A percentile compares a stretch with the other conserved stretches of the same genome.
Evolutionary conservation across 306 rosid species (phyloP).

Genomic region (Prunus salicina): DNA sequence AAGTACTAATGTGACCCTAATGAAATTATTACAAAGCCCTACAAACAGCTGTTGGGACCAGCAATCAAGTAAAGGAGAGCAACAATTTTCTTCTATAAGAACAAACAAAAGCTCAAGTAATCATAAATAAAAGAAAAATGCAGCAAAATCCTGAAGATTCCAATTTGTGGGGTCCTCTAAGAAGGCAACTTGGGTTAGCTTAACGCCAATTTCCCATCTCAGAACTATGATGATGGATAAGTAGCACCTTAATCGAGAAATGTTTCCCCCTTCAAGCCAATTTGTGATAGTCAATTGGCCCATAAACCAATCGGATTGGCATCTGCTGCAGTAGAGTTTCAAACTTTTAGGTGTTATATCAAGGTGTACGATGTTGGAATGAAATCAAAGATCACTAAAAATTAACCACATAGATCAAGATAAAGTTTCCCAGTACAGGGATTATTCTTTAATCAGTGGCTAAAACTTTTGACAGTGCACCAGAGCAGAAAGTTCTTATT

Average conservation of each 20-base stretch:
- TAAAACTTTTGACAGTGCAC: conserved; percentile 24
- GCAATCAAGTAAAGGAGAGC: conserved; percentile 16
- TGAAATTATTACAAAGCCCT: background rate
- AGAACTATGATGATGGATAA: background rate
- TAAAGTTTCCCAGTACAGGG: background rate
- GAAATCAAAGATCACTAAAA: conserved; percentile 5
- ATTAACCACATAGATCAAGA: background rate
- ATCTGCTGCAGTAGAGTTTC: background rate
- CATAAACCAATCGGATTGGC: background rate
- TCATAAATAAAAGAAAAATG: conserved; percentile 20
- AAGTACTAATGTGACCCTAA: too few species aligned
- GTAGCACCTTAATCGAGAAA: background rate
- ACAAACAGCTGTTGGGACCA: conserved; percentile 27
- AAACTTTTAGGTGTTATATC: background rate
- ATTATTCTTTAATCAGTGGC: conserved; percentile 35
- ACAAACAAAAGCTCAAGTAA: conserved; percentile 28
- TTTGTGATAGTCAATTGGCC: background rate
- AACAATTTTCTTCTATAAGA: conserved; percentile 6
- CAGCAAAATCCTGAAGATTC: conserved; percentile 50
- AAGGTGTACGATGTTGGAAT: background rate
- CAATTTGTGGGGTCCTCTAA: conserved; percentile 41
- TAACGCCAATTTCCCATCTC: conserved; percentile 18
- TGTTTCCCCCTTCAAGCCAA: background rate
- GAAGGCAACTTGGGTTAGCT: conserved; percentile 30
- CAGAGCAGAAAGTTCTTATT: conserved; percentile 12